phyloP scores from a whole-genome alignment of 2,329 filamentous ascomycete genomes.

The Penicillium sumatraense region DNA sequence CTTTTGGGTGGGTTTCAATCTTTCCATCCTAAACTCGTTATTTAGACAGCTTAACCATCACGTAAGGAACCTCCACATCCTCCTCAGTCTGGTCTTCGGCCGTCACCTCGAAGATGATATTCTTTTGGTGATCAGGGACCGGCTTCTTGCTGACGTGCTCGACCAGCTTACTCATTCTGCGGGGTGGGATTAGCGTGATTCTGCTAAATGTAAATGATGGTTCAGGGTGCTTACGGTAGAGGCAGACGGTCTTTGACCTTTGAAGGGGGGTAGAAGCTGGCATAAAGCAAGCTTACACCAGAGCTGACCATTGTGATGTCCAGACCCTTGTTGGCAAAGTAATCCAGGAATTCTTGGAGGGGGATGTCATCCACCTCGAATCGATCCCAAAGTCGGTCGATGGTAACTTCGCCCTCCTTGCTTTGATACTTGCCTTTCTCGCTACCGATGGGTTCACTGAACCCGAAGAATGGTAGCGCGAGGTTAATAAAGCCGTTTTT shows the following conservation, averaged over 20 bases:
- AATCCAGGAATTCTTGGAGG: conserved; percentile 77
- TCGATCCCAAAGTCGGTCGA: conserved; percentile 98
- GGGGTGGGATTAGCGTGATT: conserved; percentile 32
- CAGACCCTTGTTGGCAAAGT: conserved; percentile 81
- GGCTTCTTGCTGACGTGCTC: conserved; percentile 90
- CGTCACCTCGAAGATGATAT: conserved; percentile 95
- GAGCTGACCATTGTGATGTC: conserved; percentile 92
- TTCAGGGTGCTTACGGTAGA: conserved; percentile 62
- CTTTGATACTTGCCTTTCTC: conserved; percentile 90
- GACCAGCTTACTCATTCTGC: conserved; percentile 83
- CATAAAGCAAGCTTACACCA: conserved; percentile 93
- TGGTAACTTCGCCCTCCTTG: conserved; percentile 72
- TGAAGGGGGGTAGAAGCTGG: conserved; percentile 84
- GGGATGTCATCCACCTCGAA: conserved; percentile 90
- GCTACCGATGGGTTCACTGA: conserved; percentile 93
- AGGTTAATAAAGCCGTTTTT: conserved; percentile 99
- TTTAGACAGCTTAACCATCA: conserved; percentile 77
- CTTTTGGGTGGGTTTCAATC: neutral
- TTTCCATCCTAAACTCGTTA: conserved; percentile 11
- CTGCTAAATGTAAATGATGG: neutral
- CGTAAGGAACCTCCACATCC: conserved; percentile 96
- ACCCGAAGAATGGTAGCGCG: conserved; percentile 95
- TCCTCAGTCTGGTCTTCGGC: conserved; percentile 86
- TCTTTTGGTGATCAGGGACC: conserved; percentile 88
- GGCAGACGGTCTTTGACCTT: conserved; percentile 80